Evolutionary conservation across 164 flowering plant species (phyloP).

Genomic region (Saururus chinensis): DNA sequence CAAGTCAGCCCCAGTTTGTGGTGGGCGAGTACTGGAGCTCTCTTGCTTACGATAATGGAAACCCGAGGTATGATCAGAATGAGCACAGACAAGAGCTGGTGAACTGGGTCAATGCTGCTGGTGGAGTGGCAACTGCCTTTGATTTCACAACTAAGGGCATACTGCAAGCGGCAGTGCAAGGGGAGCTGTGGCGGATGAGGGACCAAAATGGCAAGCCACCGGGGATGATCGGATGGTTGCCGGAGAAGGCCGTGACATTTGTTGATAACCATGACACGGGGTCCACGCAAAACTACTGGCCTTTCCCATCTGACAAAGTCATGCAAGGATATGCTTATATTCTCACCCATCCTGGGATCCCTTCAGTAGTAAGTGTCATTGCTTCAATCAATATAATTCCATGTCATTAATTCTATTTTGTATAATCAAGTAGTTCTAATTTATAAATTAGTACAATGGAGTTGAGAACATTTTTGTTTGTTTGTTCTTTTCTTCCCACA

Average conservation of each 20-base stretch:
- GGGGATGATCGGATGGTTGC: slow-evolving; percentile 62
- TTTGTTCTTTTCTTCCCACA: slow-evolving; percentile 20
- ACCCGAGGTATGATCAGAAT: slow-evolving; percentile 42
- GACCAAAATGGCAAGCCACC: slow-evolving; percentile 54
- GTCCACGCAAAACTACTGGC: slow-evolving; percentile 53
- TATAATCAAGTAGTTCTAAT: too few species aligned
- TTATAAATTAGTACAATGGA: too few species aligned
- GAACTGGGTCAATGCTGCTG: slow-evolving; percentile 40
- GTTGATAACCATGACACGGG: slow-evolving; percentile 85
- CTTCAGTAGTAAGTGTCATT: slow-evolving; percentile 39
- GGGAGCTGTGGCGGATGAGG: slow-evolving; percentile 51
- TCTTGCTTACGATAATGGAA: slow-evolving; percentile 31
- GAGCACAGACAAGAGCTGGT: slow-evolving; percentile 34
- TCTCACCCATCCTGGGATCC: slow-evolving; percentile 79
- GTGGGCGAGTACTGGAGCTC: slow-evolving; percentile 62
- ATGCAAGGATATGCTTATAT: slow-evolving; percentile 75
- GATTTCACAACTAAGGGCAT: slow-evolving; percentile 85
- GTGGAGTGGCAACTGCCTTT: slow-evolving; percentile 48
- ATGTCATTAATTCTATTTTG: too few species aligned
- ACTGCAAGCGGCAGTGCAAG: slow-evolving; percentile 57
- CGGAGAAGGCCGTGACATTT: slow-evolving; percentile 62
- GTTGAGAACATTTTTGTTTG: too few species aligned
- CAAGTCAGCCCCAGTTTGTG: slow-evolving; percentile 39
- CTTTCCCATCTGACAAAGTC: slow-evolving; percentile 72
- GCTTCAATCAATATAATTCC: too few species aligned